These are phyloP conservation scores for Talaromyces sp. DNA, from an alignment of 2,329 filamentous ascomycete genomes.

Conservation along the genomic window DNA sequence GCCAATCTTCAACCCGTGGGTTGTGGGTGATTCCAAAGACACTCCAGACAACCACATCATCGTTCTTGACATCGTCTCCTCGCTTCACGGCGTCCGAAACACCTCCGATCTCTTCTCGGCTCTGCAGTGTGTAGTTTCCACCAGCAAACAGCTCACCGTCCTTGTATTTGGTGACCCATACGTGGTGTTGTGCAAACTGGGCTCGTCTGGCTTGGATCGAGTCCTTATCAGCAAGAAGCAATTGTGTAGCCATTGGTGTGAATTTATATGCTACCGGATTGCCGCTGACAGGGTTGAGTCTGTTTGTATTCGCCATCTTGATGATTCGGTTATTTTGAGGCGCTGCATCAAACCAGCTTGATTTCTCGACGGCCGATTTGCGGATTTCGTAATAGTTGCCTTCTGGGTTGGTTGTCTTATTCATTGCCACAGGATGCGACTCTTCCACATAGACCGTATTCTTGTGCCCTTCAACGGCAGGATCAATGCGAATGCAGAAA, in stretches of 20 bases:
- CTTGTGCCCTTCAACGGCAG: constrained; percentile 52
- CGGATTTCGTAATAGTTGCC: constrained; percentile 47
- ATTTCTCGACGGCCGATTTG: constrained; percentile 42
- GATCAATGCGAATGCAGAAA: constrained; percentile 62
- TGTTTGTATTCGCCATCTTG: constrained; percentile 53
- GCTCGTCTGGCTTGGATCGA: constrained; percentile 49
- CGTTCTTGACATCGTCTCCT: constrained; percentile 29
- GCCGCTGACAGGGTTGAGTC: constrained; percentile 50
- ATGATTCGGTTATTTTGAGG: constrained; percentile 45
- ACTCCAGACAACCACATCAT: constrained; percentile 42
- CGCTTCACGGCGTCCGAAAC: constrained; percentile 30
- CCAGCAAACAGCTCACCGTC: constrained; percentile 50
- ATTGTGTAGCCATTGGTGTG: constrained; percentile 51
- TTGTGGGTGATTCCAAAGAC: constrained; percentile 43
- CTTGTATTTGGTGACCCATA: constrained; percentile 51
- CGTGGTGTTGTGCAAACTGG: constrained; percentile 52
- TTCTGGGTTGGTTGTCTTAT: constrained; percentile 47
- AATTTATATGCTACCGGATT: constrained; percentile 54
- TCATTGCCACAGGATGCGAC: constrained; percentile 54
- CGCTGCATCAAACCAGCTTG: constrained; percentile 45
- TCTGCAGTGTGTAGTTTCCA: constrained; percentile 53
- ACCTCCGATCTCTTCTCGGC: constrained; percentile 33
- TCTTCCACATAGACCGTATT: constrained; percentile 54
- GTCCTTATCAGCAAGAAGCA: constrained; percentile 50
- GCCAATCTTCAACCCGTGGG: constrained; percentile 41